Conservation (phyloP, 2,329 filamentous ascomycete species). For the Verticillium longisporum region DNA sequence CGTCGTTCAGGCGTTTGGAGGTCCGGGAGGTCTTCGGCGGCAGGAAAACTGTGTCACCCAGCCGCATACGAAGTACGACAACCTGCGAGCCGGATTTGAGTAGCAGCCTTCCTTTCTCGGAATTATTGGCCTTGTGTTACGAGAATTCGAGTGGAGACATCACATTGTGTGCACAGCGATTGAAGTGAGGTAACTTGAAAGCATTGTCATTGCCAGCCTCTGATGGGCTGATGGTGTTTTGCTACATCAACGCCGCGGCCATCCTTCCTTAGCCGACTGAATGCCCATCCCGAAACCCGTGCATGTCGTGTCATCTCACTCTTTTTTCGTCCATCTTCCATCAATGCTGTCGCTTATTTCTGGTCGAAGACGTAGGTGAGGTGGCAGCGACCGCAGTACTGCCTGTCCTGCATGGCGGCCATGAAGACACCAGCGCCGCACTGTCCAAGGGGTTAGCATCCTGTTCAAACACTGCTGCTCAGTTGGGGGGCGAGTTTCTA, state of each 20-base stretch:
- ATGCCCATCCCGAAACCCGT: constrained; percentile 4
- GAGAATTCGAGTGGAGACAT: neutral
- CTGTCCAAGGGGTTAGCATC: constrained; percentile 42
- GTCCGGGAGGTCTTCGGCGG: constrained; percentile 39
- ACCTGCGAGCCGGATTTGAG: constrained; percentile 51
- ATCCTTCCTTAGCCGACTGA: constrained; percentile 19
- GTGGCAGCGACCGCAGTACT: constrained; percentile 82
- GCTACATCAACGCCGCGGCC: constrained; percentile 36
- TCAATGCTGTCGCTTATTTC: constrained; percentile 34
- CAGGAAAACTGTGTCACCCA: constrained; percentile 55
- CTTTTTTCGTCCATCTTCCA: constrained; percentile 4
- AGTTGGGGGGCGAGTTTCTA: constrained; percentile 13
- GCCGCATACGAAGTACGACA: constrained; percentile 64
- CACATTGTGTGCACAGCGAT: neutral
- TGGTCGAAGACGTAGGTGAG: constrained; percentile 69
- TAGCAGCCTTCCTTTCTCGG: no score
- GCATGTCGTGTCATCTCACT: constrained; percentile 1
- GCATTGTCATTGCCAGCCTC: constrained; percentile 15
- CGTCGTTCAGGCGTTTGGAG: constrained; percentile 54
- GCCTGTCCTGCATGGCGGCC: constrained; percentile 99
- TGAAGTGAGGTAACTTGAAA: neutral
- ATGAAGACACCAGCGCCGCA: constrained; percentile 99
- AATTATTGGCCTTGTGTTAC: neutral
- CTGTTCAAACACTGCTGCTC: rapidly evolving
- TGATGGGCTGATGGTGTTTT: constrained; percentile 27